These are phyloP conservation scores for Cryptococcus amylolentus DNA, from an alignment of 1,284 basidiomycete species.

Conservation along the genomic window DNA sequence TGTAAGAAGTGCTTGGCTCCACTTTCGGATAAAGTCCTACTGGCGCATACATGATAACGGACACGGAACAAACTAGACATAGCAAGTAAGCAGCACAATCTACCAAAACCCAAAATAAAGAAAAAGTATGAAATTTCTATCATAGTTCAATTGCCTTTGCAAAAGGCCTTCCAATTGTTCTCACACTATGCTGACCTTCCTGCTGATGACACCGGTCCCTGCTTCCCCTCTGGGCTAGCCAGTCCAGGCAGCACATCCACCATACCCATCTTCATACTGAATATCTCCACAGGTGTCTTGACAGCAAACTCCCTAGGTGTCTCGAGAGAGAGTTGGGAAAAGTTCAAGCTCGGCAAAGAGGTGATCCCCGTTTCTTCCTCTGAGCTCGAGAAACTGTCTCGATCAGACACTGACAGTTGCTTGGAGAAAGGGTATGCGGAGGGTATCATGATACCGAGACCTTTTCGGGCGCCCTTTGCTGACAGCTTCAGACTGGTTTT, in stretches of 20 bases:
- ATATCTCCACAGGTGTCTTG: slow-evolving; percentile 3
- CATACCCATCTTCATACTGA: background rate
- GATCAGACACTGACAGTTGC: slow-evolving; percentile 1
- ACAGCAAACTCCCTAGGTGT: background rate
- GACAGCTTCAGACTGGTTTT: background rate
- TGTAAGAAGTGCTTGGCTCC: background rate
- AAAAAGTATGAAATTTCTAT: background rate
- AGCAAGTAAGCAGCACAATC: too few relatives aligned
- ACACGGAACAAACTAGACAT: too few relatives aligned
- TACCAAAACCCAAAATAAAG: background rate
- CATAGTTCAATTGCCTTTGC: too few relatives aligned
- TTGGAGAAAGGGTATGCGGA: background rate
- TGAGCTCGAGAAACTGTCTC: slow-evolving; percentile 8
- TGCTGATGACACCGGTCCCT: too few relatives aligned
- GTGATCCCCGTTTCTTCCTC: slow-evolving; percentile 1
- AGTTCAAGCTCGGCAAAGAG: slow-evolving; percentile 9
- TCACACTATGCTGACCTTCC: too few relatives aligned
- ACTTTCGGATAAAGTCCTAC: too few relatives aligned
- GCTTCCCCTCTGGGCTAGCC: too few relatives aligned
- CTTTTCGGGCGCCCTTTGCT: slow-evolving; percentile 2
- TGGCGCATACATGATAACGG: too few relatives aligned
- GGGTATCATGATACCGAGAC: slow-evolving; percentile 14
- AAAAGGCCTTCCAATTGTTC: too few relatives aligned
- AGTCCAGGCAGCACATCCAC: background rate
- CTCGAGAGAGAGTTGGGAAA: slow-evolving; percentile 15